A percentile compares a stretch with the other conserved stretches of the same genome.
These are phyloP conservation scores for Teratosphaeria epicoccoides DNA, from an alignment of 2,329 filamentous ascomycete species.

Conservation along the genomic window DNA sequence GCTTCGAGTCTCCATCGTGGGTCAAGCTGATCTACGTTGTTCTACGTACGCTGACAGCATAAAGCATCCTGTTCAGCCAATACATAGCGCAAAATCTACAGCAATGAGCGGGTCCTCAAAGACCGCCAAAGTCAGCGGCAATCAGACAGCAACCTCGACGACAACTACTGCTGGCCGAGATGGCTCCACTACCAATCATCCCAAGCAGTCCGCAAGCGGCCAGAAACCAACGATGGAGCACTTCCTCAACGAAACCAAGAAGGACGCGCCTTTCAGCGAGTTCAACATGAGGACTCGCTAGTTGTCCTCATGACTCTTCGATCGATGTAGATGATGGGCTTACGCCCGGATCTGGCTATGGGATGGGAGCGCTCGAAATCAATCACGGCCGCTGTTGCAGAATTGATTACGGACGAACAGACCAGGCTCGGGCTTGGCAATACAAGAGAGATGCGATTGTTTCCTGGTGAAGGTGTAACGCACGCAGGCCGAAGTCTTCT, in stretches of 20 bases:
- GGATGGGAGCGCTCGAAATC: not conserved
- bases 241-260: not conserved
- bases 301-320: not conserved
- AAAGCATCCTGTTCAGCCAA: not conserved
- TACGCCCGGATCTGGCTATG: not conserved
- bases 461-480: not conserved
- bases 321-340: not conserved
- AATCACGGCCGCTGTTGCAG: not conserved
- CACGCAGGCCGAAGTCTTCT: not conserved
- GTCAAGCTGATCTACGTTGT: not conserved
- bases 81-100: not conserved
- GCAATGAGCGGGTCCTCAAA: not conserved
- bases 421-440: not conserved
- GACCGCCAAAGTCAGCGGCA: not conserved
- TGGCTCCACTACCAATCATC: not conserved
- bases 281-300: not conserved
- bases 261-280: not conserved
- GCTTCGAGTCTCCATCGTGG: not conserved
- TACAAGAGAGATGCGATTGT: not conserved
- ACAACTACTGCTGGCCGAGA: not conserved
- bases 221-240: not conserved
- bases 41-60: not conserved
- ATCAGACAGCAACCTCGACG: not conserved
- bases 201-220: not conserved
- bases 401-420: not conserved